A percentile compares a stretch with the other conserved stretches of the same genome.
These are phyloP conservation scores for Chytriomyces confervae DNA, from an alignment of 192 early-diverging fungal genomes.

Conservation along the genomic window DNA sequence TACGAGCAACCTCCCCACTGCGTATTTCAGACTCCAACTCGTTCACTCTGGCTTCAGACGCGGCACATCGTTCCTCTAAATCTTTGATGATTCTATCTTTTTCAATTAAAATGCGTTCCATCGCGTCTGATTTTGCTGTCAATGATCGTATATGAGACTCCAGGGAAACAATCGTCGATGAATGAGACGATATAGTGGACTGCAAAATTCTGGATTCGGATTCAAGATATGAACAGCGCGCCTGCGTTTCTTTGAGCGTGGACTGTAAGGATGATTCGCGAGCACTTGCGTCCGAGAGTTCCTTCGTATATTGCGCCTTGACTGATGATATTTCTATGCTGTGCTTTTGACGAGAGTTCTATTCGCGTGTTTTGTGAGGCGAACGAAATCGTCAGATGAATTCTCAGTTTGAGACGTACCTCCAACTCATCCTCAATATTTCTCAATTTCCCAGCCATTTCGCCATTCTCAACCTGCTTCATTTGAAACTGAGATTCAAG, in stretches of 20 bases:
- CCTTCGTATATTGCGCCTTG: constrained; percentile 19
- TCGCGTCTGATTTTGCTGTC: constrained; percentile 37
- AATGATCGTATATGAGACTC: constrained; percentile 54
- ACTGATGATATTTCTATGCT: constrained; percentile 51
- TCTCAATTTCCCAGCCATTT: constrained; percentile 43
- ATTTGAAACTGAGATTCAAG: constrained; percentile 60
- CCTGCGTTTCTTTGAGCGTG: background rate
- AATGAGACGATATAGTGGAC: constrained; percentile 58
- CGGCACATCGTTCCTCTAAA: constrained; percentile 44
- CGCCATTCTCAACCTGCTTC: constrained; percentile 70
- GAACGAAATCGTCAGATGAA: background rate
- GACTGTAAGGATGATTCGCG: constrained; percentile 17
- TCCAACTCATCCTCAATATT: constrained; percentile 42
- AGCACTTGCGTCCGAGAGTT: constrained; percentile 32
- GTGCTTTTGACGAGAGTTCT: constrained; percentile 49
- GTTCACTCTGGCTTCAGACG: constrained; percentile 44
- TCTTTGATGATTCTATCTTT: constrained; percentile 26
- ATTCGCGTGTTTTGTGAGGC: background rate
- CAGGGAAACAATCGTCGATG: constrained; percentile 49
- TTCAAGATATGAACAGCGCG: background rate
- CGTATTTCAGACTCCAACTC: constrained; percentile 67
- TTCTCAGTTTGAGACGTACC: constrained; percentile 22
- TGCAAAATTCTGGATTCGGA: background rate
- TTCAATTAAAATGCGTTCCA: constrained; percentile 12
- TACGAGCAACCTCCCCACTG: constrained; percentile 78